These are phyloP conservation scores for Pseudocercospora fijiensis DNA, from an alignment of 2,329 filamentous ascomycete genomes.

Conservation along the genomic window DNA sequence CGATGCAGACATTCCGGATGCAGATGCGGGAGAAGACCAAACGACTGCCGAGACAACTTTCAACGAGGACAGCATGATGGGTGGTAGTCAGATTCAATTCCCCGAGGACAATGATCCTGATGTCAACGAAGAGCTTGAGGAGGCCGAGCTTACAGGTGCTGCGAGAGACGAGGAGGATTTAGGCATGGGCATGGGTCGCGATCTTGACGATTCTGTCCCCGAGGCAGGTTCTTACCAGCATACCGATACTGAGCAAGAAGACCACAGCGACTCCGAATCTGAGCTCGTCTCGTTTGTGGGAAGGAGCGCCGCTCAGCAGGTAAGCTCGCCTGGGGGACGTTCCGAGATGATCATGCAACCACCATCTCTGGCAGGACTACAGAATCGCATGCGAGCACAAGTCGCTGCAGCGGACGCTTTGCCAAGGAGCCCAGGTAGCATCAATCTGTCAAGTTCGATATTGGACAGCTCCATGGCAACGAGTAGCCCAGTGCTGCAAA, in stretches of 20 bases:
- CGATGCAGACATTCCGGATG: conserved; percentile 65
- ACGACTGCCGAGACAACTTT: conserved; percentile 51
- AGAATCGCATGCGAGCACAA: conserved; percentile 35
- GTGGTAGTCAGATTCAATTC: conserved; percentile 45
- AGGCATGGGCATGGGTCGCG: conserved; percentile 35
- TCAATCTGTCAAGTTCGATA: conserved; percentile 38
- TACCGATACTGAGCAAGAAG: conserved; percentile 53
- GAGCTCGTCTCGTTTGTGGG: conserved; percentile 33
- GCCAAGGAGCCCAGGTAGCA: conserved; percentile 36
- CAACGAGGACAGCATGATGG: conserved; percentile 51
- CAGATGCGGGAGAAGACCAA: conserved; percentile 54
- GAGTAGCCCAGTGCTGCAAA: conserved; percentile 39
- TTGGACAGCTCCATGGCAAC: conserved; percentile 38
- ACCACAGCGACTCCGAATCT: conserved; percentile 37
- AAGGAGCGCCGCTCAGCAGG: conserved; percentile 22
- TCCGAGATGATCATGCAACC: conserved; percentile 17
- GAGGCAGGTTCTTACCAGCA: conserved; percentile 56
- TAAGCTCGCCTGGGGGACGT: conserved; percentile 15
- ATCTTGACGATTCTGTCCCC: conserved; percentile 52
- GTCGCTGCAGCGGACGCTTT: conserved; percentile 32
- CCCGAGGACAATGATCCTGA: conserved; percentile 44
- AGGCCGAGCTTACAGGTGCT: conserved; percentile 48
- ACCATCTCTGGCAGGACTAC: conserved; percentile 23
- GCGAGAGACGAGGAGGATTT: conserved; percentile 51
- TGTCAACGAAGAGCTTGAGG: conserved; percentile 47